These are phyloP conservation scores for Cornus controversa DNA, from an alignment of 148 eudicot species.

Conservation along the genomic window DNA sequence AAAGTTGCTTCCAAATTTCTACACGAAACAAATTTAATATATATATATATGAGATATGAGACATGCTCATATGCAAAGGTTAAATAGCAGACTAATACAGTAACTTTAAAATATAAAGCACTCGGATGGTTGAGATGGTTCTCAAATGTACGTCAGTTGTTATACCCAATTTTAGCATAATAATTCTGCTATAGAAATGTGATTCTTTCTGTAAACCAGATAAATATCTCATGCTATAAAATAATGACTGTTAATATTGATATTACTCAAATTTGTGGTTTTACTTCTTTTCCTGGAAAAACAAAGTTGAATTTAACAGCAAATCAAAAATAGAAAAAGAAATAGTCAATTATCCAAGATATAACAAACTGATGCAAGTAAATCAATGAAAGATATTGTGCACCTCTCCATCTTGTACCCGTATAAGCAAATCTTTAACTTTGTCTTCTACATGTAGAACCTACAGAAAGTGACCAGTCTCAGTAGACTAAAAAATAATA, in stretches of 20 bases:
- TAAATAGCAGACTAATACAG: background rate
- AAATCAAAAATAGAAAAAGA: background rate
- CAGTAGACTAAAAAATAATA: background rate
- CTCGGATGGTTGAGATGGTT: background rate
- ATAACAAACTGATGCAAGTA: slow-evolving; percentile 6
- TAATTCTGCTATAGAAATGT: no score
- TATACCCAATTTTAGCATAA: background rate
- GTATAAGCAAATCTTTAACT: slow-evolving; percentile 58
- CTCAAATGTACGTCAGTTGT: background rate
- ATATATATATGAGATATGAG: background rate
- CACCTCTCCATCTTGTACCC: slow-evolving; percentile 69
- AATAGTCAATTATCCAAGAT: background rate
- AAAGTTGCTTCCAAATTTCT: background rate
- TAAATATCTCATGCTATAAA: background rate
- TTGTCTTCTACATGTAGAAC: slow-evolving; percentile 52
- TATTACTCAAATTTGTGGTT: background rate
- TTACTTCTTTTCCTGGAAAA: background rate
- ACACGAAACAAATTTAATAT: no score
- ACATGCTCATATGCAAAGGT: background rate
- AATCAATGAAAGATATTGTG: background rate
- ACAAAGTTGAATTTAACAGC: background rate
- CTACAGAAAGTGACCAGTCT: slow-evolving; percentile 35
- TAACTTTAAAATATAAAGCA: background rate
- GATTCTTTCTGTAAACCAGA: no score
- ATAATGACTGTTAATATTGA: background rate